These are phyloP conservation scores for Gremmenia infestans DNA, from an alignment of 2,329 filamentous ascomycete genomes.

Conservation along the genomic window DNA sequence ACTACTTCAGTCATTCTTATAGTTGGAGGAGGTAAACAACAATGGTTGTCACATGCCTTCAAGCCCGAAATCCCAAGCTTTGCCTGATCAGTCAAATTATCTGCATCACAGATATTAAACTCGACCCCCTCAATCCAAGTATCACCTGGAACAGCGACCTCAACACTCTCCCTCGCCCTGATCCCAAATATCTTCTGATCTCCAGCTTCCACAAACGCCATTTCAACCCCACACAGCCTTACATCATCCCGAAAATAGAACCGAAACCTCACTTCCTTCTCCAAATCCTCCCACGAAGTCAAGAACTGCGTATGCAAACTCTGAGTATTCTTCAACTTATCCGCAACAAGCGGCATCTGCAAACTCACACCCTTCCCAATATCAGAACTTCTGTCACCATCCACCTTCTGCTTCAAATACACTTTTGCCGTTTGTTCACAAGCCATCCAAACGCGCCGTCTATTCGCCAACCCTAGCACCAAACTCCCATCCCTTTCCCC, in stretches of 20 bases:
- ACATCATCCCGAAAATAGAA: slow-evolving; percentile 7
- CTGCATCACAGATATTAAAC: slow-evolving; percentile 4
- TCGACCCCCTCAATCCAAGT: slow-evolving; percentile 3
- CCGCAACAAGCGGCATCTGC: slow-evolving; percentile 9
- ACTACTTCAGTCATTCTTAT: too few relatives aligned
- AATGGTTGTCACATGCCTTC: not conserved
- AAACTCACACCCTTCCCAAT: slow-evolving; percentile 3
- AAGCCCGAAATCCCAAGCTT: slow-evolving; percentile 10
- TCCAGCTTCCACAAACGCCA: not conserved
- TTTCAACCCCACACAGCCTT: slow-evolving; percentile 8
- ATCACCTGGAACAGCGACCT: not conserved
- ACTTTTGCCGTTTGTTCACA: not conserved
- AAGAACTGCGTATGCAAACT: slow-evolving; percentile 3
- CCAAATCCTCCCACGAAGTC: slow-evolving; percentile 3
- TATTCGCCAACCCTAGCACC: slow-evolving; percentile 3
- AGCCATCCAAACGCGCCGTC: slow-evolving; percentile 4
- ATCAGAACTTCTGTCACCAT: not conserved
- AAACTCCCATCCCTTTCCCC: not conserved
- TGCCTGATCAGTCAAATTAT: not conserved
- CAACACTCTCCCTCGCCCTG: not conserved
- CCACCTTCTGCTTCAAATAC: not conserved
- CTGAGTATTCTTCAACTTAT: slow-evolving; percentile 1
- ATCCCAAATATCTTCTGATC: not conserved
- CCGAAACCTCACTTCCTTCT: not conserved
- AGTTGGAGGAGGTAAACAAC: too few relatives aligned